Conservation (phyloP, 2,329 filamentous ascomycete genomes). For the Apiospora sp. region DNA sequence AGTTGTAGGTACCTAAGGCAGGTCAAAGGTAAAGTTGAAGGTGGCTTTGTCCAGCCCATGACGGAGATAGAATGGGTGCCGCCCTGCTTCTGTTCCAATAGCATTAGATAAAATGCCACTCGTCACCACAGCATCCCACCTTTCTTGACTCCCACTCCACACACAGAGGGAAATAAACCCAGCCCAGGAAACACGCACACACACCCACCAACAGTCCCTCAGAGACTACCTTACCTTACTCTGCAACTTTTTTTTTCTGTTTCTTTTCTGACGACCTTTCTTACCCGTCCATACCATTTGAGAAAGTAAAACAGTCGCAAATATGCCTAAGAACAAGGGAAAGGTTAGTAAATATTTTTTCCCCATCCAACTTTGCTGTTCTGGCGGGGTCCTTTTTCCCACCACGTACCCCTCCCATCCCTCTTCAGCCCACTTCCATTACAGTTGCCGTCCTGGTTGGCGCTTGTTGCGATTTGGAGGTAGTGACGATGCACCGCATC, state of each 20-base stretch:
- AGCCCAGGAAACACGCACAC: conserved; percentile 9
- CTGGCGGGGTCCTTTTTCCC: conserved; percentile 26
- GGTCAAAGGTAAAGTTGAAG: not conserved
- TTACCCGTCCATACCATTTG: not conserved
- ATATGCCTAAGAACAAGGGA: conserved; percentile 99
- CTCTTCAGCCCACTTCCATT: conserved; percentile 26
- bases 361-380: not conserved
- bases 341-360: conserved; percentile 69
- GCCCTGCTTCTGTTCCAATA: conserved; percentile 11
- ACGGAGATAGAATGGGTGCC: not conserved
- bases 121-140: conserved; percentile 36
- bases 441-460: conserved; percentile 25
- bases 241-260: conserved; percentile 20
- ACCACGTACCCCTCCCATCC: conserved; percentile 25
- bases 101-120: conserved; percentile 35
- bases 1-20: not conserved
- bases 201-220: conserved; percentile 29
- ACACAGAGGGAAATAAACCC: conserved; percentile 28
- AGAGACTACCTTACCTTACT: conserved; percentile 4
- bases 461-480: conserved; percentile 23
- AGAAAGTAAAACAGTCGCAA: conserved; percentile 44
- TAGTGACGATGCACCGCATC: conserved; percentile 25
- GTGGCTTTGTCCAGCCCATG: not conserved
- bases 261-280: not conserved
- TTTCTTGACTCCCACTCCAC: conserved; percentile 29